Evolutionary conservation across 2,329 filamentous ascomycete genomes (phyloP), one percentile per base, ranked within the genome.

Genomic region (Xylaria hypoxylon): DNA sequence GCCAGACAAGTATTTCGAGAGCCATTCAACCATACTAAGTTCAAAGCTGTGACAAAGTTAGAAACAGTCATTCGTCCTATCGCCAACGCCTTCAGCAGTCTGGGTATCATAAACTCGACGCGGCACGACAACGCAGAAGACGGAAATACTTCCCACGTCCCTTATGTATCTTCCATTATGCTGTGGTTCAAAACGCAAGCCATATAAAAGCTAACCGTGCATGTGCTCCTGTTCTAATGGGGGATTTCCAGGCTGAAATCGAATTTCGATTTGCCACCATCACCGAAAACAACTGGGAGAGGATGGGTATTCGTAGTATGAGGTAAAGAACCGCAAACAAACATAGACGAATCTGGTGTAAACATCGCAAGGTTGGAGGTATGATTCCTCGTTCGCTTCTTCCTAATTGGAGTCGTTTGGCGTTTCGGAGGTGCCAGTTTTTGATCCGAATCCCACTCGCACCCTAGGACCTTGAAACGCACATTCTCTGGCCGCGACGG

Each of bases 381-480:
- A 17, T 55, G 60, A 10, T 51, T 64, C 44, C 44, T 67, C 5
- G 63, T 38, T 59, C 65, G 64, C 51, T 69, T 73, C 48, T 59
- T 70, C 44, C 44, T 60, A 38, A 38, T 50, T 10, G 62, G 59
- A 15, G 47, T 47, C 28, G 59, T 28, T 22, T 59, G 64, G 24
- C 48, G 70, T 53, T 71, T 71, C 33, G 42, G 26, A 2, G 70
- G 63, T 24, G 66, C 48, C 10, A 71, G 45, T 48, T 70, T 67
- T 35, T 64, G 57, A 55, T 70, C 69, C 1, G 61, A 33, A 35
- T 75, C 73, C 80, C 80, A 83, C 68, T 83, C 79, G 66, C 80
- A 83, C 1, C 77, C 79, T 42, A 84, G 55, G 4, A 84, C 72
- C 28, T 79, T 77, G 65, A 84, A 84, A 15, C 77, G 71, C 53